A percentile compares a stretch with the other conserved stretches of the same genome.
phyloP scores from a whole-genome alignment of 108 stramenopile genomes.

The Pseudonitzschia multistriata region DNA sequence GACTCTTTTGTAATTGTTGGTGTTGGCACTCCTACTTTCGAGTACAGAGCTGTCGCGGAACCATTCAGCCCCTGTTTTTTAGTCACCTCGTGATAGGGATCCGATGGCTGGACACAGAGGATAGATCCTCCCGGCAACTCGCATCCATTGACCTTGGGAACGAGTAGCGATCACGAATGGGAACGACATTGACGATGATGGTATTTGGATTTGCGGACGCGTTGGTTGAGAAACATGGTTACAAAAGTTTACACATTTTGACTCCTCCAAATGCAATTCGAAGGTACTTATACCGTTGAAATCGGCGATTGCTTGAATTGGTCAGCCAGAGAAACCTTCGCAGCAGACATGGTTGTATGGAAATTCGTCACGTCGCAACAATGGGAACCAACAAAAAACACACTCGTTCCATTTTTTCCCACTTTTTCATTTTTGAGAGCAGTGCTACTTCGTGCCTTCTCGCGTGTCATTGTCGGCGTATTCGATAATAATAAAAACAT shows the following conservation, averaged over 20 bases:
- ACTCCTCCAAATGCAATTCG: background rate
- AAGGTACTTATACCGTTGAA: too few species aligned
- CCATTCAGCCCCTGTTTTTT: background rate
- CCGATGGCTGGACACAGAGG: constrained; percentile 58
- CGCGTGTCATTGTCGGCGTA: background rate
- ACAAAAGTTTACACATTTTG: constrained; percentile 4
- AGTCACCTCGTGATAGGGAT: constrained; percentile 43
- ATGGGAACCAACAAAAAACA: too few species aligned
- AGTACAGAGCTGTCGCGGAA: background rate
- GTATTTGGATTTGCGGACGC: background rate
- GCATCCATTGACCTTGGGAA: constrained; percentile 61
- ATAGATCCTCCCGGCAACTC: constrained; percentile 53
- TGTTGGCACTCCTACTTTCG: background rate
- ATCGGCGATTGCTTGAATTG: too few species aligned
- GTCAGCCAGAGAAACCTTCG: too few species aligned
- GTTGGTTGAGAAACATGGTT: constrained; percentile 3
- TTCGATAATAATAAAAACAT: constrained; percentile 17
- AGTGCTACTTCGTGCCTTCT: too few species aligned
- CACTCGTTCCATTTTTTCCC: too few species aligned
- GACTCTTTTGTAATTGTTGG: background rate
- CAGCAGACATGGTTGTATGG: too few species aligned
- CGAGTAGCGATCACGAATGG: background rate
- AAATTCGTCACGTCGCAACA: too few species aligned
- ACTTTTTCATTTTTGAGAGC: too few species aligned
- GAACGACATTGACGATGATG: background rate